Percentiles rank a stretch among this genome's conserved stretches.
Conservation (phyloP, 108 stramenopile genomes). For the Nannochloropsis gaditana region DNA sequence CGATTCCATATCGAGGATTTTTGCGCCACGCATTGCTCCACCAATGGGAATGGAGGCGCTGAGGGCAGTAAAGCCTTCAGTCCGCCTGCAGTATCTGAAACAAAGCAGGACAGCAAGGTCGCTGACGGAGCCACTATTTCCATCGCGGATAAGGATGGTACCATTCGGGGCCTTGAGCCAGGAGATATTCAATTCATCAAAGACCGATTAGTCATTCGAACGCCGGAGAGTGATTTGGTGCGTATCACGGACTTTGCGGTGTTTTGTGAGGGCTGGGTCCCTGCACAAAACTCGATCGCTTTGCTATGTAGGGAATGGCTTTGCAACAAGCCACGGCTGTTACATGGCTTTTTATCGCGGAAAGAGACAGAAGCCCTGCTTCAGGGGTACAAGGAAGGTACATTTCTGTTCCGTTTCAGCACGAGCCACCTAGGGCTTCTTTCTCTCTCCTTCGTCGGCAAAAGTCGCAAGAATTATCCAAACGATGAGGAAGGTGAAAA, state of each 20-base stretch:
- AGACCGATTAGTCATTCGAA: background rate
- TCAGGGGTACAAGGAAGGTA: conserved; percentile 3
- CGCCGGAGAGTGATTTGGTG: conserved; percentile 7
- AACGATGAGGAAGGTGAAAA: background rate
- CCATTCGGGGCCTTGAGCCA: background rate
- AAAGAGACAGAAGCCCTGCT: conserved; percentile 8
- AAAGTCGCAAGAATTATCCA: background rate
- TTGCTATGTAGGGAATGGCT: background rate
- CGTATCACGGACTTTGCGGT: conserved; percentile 9
- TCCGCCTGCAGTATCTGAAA: background rate
- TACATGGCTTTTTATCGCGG: conserved; percentile 3
- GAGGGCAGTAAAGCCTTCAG: conserved; percentile 10
- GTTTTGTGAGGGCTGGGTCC: conserved; percentile 4
- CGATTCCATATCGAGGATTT: background rate
- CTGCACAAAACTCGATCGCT: background rate
- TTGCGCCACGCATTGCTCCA: background rate
- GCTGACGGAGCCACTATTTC: background rate
- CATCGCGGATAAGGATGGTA: background rate
- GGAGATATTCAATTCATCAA: background rate
- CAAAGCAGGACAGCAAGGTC: background rate
- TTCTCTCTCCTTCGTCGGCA: conserved; percentile 3
- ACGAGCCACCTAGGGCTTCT: background rate
- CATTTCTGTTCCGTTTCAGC: background rate
- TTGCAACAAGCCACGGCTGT: background rate
- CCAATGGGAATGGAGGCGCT: background rate